These are phyloP conservation scores for Penicillium sp. DNA, from an alignment of 2,329 filamentous ascomycete species.

Conservation along the genomic window DNA sequence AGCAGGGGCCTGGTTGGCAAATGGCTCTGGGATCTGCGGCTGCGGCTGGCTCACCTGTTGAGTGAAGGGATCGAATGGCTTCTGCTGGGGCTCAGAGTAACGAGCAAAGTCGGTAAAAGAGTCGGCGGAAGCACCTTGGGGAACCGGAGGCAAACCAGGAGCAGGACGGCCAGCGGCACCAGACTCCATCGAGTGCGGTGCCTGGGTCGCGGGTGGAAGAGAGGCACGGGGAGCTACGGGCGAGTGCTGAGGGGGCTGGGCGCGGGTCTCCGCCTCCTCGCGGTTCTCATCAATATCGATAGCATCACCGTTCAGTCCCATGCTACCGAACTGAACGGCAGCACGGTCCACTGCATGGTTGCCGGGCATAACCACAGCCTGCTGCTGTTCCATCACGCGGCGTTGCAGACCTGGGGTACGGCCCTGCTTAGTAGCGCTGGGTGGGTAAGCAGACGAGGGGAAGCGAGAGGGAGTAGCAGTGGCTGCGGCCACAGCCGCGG, in stretches of 20 bases:
- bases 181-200: slow-evolving; percentile 25
- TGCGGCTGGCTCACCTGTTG: slow-evolving; percentile 60
- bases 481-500: slow-evolving; percentile 50
- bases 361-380: slow-evolving; percentile 95
- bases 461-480: slow-evolving; percentile 46
- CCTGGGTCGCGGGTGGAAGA: slow-evolving; percentile 59
- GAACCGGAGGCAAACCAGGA: slow-evolving; percentile 53
- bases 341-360: slow-evolving; percentile 90
- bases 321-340: slow-evolving; percentile 90
- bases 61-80: slow-evolving; percentile 78
- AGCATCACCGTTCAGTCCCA: slow-evolving; percentile 68
- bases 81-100: slow-evolving; percentile 52
- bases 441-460: slow-evolving; percentile 63
- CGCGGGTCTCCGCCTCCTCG: slow-evolving; percentile 88
- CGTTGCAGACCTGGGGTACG: slow-evolving; percentile 75
- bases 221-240: slow-evolving; percentile 79
- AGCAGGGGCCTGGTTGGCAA: slow-evolving; percentile 47
- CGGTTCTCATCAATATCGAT: slow-evolving; percentile 83
- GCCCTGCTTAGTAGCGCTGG: slow-evolving; percentile 66
- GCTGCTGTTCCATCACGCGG: slow-evolving; percentile 84
- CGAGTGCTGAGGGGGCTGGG: slow-evolving; percentile 86
- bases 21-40: slow-evolving; percentile 55
- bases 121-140: slow-evolving; percentile 46
- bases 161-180: slow-evolving; percentile 50
- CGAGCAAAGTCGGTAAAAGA: slow-evolving; percentile 47